These are phyloP conservation scores for Zymoseptoria pseudotritici DNA, from an alignment of 2,329 filamentous ascomycete genomes.

Conservation along the genomic window DNA sequence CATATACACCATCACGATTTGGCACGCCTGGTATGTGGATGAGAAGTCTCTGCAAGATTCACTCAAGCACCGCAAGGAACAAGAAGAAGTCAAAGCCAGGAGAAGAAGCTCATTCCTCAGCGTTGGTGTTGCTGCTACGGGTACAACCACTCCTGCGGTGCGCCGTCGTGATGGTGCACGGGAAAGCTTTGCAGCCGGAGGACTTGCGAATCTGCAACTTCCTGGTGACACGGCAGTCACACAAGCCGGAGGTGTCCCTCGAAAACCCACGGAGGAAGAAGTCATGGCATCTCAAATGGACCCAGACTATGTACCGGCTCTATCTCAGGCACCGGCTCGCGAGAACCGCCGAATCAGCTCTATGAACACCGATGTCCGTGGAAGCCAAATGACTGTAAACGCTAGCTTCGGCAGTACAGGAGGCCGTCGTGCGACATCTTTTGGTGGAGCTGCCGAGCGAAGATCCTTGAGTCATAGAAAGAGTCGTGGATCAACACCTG, in stretches of 20 bases:
- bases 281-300: constrained; percentile 44
- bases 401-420: constrained; percentile 44
- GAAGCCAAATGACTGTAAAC: constrained; percentile 33
- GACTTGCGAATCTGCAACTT: constrained; percentile 26
- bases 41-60: constrained; percentile 49
- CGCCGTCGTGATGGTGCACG: constrained; percentile 56
- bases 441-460: constrained; percentile 59
- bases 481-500: constrained; percentile 51
- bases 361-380: constrained; percentile 53
- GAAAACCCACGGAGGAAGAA: constrained; percentile 36
- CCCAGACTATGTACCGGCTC: constrained; percentile 37
- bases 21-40: constrained; percentile 71
- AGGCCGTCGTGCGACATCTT: constrained; percentile 61
- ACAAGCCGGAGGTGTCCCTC: constrained; percentile 15
- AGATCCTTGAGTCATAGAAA: constrained; percentile 49
- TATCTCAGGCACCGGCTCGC: constrained; percentile 44
- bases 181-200: constrained; percentile 64
- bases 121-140: constrained; percentile 54
- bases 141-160: constrained; percentile 64
- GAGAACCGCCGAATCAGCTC: constrained; percentile 82
- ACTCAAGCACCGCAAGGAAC: constrained; percentile 33
- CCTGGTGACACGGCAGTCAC: constrained; percentile 15
- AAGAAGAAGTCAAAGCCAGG: constrained; percentile 44
- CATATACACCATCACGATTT: constrained; percentile 71
- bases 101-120: constrained; percentile 57